Evolutionary conservation across 2,329 filamentous ascomycete genomes (phyloP).

Genomic region (Fusarium abutilonis): DNA sequence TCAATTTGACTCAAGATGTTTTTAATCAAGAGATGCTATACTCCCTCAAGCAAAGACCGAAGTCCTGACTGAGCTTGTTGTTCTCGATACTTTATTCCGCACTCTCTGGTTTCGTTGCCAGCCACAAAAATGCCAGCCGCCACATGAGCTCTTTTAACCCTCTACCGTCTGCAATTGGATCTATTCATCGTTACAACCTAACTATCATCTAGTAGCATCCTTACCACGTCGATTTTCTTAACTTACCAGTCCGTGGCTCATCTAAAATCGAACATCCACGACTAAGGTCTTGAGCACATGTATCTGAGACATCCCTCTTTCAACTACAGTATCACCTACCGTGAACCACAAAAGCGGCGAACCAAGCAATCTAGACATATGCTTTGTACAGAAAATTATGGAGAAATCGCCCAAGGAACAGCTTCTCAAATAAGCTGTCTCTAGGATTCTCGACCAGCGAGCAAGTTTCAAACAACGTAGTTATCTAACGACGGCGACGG

Average conservation of each 20-base stretch:
- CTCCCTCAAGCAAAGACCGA: neutral
- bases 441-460: conserved; percentile 7
- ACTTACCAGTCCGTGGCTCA: neutral
- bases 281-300: conserved; percentile 4
- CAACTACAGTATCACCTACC: neutral
- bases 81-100: too few relatives aligned
- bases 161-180: neutral
- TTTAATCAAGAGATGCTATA: neutral
- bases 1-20: neutral
- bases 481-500: neutral
- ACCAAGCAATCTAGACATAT: conserved; percentile 7
- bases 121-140: neutral
- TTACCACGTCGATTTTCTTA: neutral
- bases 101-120: neutral
- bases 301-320: conserved; percentile 17
- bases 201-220: neutral
- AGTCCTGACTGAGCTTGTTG: neutral
- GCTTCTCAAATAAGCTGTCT: neutral
- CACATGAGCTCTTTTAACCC: neutral
- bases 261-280: neutral
- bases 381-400: neutral
- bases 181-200: neutral
- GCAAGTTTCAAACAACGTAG: conserved; percentile 40
- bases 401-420: neutral
- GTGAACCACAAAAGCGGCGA: neutral